Percentiles rank a stretch among this genome's conserved stretches.
phyloP scores from a whole-genome alignment of 2,329 filamentous ascomycete genomes.

The Exophiala calicioides region DNA sequence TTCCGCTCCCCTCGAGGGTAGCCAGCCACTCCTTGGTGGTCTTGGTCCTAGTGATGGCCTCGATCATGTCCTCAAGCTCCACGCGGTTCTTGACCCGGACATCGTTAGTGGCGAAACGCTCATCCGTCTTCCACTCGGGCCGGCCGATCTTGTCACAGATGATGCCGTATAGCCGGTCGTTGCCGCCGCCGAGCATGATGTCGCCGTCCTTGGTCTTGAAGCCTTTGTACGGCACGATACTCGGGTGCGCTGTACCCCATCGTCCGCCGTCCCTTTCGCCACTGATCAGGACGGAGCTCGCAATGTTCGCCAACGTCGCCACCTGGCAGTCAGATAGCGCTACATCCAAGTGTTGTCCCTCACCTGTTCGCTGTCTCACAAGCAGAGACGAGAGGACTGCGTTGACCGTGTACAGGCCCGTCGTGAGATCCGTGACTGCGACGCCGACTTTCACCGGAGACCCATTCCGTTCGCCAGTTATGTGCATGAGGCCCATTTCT shows the following conservation, averaged over 20 bases:
- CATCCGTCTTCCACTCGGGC: constrained; percentile 60
- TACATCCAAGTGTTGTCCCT: constrained; percentile 89
- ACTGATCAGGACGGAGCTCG: constrained; percentile 85
- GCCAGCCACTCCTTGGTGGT: constrained; percentile 88
- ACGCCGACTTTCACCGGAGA: constrained; percentile 97
- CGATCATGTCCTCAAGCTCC: constrained; percentile 76
- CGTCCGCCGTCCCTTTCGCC: constrained; percentile 83
- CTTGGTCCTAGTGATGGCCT: constrained; percentile 69
- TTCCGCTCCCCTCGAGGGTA: constrained; percentile 81
- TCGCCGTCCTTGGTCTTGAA: constrained; percentile 68
- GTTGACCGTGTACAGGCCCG: constrained; percentile 91
- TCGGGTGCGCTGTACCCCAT: constrained; percentile 98
- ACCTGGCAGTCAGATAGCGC: constrained; percentile 92
- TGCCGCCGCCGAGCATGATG: constrained; percentile 64
- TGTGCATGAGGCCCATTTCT: constrained; percentile 98
- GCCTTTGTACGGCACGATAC: constrained; percentile 91
- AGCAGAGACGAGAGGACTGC: constrained; percentile 91
- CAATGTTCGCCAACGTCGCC: constrained; percentile 91
- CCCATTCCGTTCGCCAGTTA: constrained; percentile 84
- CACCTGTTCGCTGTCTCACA: constrained; percentile 63
- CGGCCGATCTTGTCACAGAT: constrained; percentile 59
- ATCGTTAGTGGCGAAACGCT: constrained; percentile 60
- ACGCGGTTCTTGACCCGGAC: constrained; percentile 67
- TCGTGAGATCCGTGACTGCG: constrained; percentile 93
- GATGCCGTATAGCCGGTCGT: constrained; percentile 63